Percentiles rank a stretch among this genome's conserved stretches.
These are phyloP conservation scores for Ophiobolus disseminans DNA, from an alignment of 2,329 filamentous ascomycete species.

Conservation along the genomic window DNA sequence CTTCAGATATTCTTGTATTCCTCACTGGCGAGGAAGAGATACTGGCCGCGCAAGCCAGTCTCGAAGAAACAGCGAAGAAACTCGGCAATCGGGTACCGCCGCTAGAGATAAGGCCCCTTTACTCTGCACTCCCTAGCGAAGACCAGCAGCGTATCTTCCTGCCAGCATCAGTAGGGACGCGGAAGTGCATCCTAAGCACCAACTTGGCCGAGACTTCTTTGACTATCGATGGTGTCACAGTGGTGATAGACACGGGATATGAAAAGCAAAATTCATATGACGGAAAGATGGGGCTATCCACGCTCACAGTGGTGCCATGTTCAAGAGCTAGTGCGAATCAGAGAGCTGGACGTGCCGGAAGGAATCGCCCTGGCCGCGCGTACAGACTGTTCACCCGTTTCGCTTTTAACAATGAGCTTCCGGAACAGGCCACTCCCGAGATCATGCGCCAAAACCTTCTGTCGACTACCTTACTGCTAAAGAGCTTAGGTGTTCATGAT, in stretches of 20 bases:
- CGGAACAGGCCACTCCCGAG: conserved; percentile 89
- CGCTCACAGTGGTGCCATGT: conserved; percentile 87
- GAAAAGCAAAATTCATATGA: conserved; percentile 97
- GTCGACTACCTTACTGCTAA: conserved; percentile 82
- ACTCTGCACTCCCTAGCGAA: conserved; percentile 90
- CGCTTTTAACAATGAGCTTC: conserved; percentile 93
- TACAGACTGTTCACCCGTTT: conserved; percentile 94
- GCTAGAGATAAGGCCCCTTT: conserved; percentile 90
- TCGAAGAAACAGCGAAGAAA: conserved; percentile 86
- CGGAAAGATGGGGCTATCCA: conserved; percentile 89
- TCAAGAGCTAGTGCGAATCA: conserved; percentile 93
- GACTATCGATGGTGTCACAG: conserved; percentile 95
- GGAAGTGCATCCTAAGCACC: conserved; percentile 92
- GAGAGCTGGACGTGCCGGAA: conserved; percentile 87
- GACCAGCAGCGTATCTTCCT: conserved; percentile 94
- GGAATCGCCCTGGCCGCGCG: conserved; percentile 90
- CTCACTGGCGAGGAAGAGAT: conserved; percentile 97
- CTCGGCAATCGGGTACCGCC: conserved; percentile 84
- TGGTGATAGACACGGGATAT: conserved; percentile 94
- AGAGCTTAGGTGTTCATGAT: conserved; percentile 90
- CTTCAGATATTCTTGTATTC: conserved; percentile 91
- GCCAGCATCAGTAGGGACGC: conserved; percentile 80
- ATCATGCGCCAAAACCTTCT: conserved; percentile 92
- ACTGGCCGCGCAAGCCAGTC: conserved; percentile 81
- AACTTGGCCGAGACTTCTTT: conserved; percentile 97